Evolutionary conservation across 2,329 filamentous ascomycete genomes (phyloP), one percentile per base, ranked within the genome.

Genomic region (Pseudohalonectria lignicola): DNA sequence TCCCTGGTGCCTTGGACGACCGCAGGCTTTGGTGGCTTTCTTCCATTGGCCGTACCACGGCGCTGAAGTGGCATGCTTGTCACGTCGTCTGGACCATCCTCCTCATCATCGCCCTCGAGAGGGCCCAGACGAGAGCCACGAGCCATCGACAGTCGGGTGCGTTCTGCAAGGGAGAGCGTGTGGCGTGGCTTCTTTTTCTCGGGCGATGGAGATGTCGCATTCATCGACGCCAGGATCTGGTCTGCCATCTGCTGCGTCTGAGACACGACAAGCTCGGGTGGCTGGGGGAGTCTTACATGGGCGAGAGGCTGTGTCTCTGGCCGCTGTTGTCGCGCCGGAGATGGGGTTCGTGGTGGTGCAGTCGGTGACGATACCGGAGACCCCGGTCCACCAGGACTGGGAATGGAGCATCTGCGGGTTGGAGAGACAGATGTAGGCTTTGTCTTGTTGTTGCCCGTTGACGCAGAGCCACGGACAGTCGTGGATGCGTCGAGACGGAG

Each of bases 111-210:
- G 9, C 38, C 23, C 7, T 7, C 41, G 3, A 45, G 42, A 9
- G 35, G 43, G 7, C 36, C 5, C 4, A 47, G 50, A 13, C 55
- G 57, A 2, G 75, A 70, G 34, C 74, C 64, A 3, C 77, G 67
- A 1, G 79, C 76, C 78, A 94, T 90, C 15, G 85, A 87, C 39
- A 86, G 69, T 15, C 83, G 76, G 1, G 88, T 93, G 34, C 87
- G 80, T 52, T 93, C 86, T 4, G 81, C 72, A 1, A 92, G 69
- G 0, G 80, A 79, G 8, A 81, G 58, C 0, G 67, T 70, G 36
- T 75, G 74, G 0, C 74, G 65, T 0, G 63, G 59, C 41, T 63
- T 69, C 46, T 76, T 79, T 47, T 76, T 79, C 31, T 61, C 53
- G 0, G 76, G 76, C 0, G 76, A 79, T 0, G 74, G 74, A 2